phyloP scores from a whole-genome alignment of 768 basidiomycete genomes.

The Tricholoma sp. region DNA sequence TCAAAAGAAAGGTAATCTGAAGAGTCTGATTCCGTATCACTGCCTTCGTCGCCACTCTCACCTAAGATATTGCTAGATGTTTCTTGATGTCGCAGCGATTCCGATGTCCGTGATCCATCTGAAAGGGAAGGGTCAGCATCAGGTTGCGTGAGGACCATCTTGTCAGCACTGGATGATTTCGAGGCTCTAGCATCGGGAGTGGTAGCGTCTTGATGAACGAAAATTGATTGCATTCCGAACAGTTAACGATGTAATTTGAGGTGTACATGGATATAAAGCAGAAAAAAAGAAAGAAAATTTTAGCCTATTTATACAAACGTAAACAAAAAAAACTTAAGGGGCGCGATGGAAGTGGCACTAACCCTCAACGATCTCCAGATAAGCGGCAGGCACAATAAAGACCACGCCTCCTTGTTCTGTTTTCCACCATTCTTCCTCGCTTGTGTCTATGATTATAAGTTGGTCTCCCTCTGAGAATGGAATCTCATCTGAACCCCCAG shows the following conservation, averaged over 20 bases:
- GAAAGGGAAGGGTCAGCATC: background rate
- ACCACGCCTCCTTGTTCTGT: conserved; percentile 82
- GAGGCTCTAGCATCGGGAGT: background rate
- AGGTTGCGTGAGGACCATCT: background rate
- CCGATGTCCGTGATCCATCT: background rate
- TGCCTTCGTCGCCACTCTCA: conserved; percentile 23
- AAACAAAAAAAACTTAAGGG: conserved; percentile 57
- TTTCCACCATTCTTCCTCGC: conserved; percentile 95
- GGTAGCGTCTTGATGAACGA: conserved; percentile 6
- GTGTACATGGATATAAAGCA: conserved; percentile 47
- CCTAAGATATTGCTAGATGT: conserved; percentile 5
- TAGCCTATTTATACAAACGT: conserved; percentile 68
- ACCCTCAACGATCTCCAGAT: conserved; percentile 85
- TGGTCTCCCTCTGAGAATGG: conserved; percentile 78
- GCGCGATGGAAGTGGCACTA: conserved; percentile 53
- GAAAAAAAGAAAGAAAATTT: conserved; percentile 55
- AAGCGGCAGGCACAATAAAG: conserved; percentile 88
- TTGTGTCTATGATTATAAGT: conserved; percentile 74
- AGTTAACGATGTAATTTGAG: conserved; percentile 28
- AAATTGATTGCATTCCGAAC: conserved; percentile 20
- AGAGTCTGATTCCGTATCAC: conserved; percentile 26
- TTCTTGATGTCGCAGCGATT: background rate
- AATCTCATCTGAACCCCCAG: conserved; percentile 73
- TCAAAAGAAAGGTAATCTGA: conserved; percentile 34
- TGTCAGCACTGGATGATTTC: background rate